Conservation (phyloP, 306 rosid genomes). For the Medicago arabica region DNA sequence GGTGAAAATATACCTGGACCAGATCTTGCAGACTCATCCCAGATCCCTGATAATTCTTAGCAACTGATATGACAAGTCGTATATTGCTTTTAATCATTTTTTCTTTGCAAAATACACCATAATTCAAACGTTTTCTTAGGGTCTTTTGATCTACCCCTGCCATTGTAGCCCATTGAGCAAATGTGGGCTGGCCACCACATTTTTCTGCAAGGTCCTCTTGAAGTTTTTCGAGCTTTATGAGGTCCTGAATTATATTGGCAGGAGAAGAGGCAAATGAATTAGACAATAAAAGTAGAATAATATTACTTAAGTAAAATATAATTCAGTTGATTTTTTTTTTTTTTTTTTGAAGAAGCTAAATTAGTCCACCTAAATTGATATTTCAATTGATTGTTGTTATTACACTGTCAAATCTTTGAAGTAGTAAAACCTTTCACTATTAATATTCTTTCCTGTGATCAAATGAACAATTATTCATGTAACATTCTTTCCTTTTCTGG, state of each 20-base stretch:
- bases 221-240: slow-evolving; percentile 83
- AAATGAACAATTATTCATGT: not conserved
- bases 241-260: slow-evolving; percentile 62
- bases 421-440: not conserved
- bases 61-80: slow-evolving; percentile 94
- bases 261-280: slow-evolving; percentile 43
- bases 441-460: not conserved
- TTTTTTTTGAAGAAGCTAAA: too few species aligned
- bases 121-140: slow-evolving; percentile 73
- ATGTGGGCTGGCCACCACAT: slow-evolving; percentile 74
- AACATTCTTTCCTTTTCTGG: not conserved
- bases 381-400: not conserved
- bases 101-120: slow-evolving; percentile 86
- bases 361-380: too few species aligned
- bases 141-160: slow-evolving; percentile 88
- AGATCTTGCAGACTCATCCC: slow-evolving; percentile 98
- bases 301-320: slow-evolving; percentile 9
- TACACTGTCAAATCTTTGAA: not conserved
- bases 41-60: slow-evolving; percentile 85
- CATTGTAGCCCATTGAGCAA: slow-evolving; percentile 92
- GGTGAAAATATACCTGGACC: slow-evolving; percentile 74
- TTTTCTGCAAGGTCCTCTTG: slow-evolving; percentile 77
- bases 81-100: slow-evolving; percentile 94
- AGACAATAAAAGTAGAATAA: slow-evolving; percentile 32
- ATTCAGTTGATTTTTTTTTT: too few species aligned